Conservation (phyloP, 2,329 filamentous ascomycete genomes). For the Cladosporium cucumerinum region DNA sequence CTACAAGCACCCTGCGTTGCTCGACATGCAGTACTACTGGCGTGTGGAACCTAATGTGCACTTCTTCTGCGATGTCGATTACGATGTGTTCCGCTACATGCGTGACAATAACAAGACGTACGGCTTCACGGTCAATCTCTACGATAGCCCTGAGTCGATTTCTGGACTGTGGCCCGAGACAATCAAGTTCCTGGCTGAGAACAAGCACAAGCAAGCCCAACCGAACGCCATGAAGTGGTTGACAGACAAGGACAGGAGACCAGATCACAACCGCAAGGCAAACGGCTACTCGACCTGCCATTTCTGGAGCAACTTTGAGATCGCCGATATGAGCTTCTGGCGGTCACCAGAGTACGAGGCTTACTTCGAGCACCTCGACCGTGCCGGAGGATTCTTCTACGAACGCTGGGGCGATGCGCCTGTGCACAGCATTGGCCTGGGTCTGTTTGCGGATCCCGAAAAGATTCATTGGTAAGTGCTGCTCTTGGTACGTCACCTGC, state of each 20-base stretch:
- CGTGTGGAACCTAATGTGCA: slow-evolving; percentile 97
- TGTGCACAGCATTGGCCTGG: slow-evolving; percentile 90
- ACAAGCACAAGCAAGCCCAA: slow-evolving; percentile 74
- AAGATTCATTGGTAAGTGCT: slow-evolving; percentile 83
- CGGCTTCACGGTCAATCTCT: slow-evolving; percentile 96
- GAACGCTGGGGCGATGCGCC: slow-evolving; percentile 98
- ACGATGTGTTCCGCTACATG: slow-evolving; percentile 98
- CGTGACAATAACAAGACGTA: slow-evolving; percentile 98
- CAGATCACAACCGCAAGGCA: slow-evolving; percentile 74
- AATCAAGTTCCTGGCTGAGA: slow-evolving; percentile 73
- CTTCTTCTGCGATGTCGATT: slow-evolving; percentile 98
- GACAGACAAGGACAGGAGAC: slow-evolving; percentile 70
- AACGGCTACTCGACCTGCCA: slow-evolving; percentile 97
- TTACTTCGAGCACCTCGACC: slow-evolving; percentile 93
- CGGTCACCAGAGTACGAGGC: slow-evolving; percentile 85
- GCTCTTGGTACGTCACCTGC: background rate
- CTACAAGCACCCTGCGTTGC: slow-evolving; percentile 89
- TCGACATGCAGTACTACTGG: slow-evolving; percentile 89
- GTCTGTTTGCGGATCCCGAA: slow-evolving; percentile 83
- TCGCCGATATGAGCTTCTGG: slow-evolving; percentile 91
- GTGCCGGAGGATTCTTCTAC: slow-evolving; percentile 95
- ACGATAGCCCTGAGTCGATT: slow-evolving; percentile 84
- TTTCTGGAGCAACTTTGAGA: slow-evolving; percentile 99
- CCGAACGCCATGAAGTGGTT: slow-evolving; percentile 89
- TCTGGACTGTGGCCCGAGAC: slow-evolving; percentile 94